A percentile compares a stretch with the other conserved stretches of the same genome.
phyloP scores from a whole-genome alignment of 2,329 filamentous ascomycete species.

The Trichophyton equinum region DNA sequence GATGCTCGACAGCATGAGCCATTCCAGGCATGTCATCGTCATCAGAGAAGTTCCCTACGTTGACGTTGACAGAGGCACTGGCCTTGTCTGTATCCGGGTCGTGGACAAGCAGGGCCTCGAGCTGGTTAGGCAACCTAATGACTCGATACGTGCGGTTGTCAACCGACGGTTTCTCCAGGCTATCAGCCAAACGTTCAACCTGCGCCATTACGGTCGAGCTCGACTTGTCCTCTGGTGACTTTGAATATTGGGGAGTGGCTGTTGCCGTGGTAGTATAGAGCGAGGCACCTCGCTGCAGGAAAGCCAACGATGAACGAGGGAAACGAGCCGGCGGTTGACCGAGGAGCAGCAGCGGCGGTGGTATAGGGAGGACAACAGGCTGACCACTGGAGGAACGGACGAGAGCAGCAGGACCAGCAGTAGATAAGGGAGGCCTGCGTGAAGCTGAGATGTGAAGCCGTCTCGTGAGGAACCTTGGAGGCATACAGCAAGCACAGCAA shows the following conservation, averaged over 20 bases:
- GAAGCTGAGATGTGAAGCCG: conserved; percentile 3
- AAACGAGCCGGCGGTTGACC: not conserved
- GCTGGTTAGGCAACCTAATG: conserved; percentile 67
- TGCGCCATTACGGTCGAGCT: conserved; percentile 18
- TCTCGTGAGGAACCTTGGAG: conserved; percentile 11
- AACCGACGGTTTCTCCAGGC: conserved; percentile 67
- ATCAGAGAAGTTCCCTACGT: conserved; percentile 92
- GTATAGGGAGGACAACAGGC: not conserved
- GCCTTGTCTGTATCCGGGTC: conserved; percentile 94
- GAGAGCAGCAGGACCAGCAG: not conserved
- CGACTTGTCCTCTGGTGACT: not conserved
- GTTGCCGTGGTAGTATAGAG: not conserved
- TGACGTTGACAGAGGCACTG: conserved; percentile 86
- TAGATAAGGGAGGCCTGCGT: conserved; percentile 2
- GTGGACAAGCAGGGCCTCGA: conserved; percentile 86
- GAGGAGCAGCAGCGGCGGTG: not conserved
- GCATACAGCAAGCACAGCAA: conserved; percentile 9
- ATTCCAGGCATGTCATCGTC: conserved; percentile 82
- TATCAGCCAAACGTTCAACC: conserved; percentile 48
- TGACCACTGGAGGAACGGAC: not conserved
- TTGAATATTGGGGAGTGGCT: not conserved
- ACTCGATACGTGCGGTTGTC: conserved; percentile 84
- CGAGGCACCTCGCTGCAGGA: not conserved
- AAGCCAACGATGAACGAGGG: not conserved
- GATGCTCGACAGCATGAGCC: conserved; percentile 90